These are phyloP conservation scores for Pleurotus salmoneostramineus DNA, from an alignment of 768 basidiomycete species.

Conservation along the genomic window DNA sequence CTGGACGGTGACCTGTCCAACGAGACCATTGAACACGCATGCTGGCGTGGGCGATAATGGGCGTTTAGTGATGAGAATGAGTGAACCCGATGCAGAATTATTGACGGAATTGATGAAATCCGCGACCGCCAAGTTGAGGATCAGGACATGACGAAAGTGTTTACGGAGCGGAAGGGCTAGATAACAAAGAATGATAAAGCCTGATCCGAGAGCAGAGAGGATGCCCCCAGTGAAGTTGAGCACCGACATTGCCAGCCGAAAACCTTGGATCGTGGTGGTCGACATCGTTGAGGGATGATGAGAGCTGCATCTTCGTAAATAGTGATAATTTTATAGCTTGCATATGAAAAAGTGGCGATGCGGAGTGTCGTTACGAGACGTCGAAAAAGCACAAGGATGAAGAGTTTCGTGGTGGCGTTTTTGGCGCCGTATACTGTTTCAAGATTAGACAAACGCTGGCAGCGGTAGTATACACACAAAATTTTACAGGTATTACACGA, in stretches of 20 bases:
- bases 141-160: slow-evolving; percentile 14
- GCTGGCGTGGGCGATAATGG: not conserved
- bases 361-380: too few relatives aligned
- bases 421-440: too few relatives aligned
- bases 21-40: slow-evolving; percentile 1
- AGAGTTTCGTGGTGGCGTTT: too few relatives aligned
- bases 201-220: slow-evolving; percentile 11
- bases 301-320: not conserved
- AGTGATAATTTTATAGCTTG: too few relatives aligned
- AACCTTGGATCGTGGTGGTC: slow-evolving; percentile 14
- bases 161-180: slow-evolving; percentile 7
- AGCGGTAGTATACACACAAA: too few relatives aligned
- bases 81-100: slow-evolving; percentile 10
- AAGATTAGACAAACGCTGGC: too few relatives aligned
- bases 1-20: slow-evolving; percentile 2
- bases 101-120: slow-evolving; percentile 11
- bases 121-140: slow-evolving; percentile 11
- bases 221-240: slow-evolving; percentile 9
- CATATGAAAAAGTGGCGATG: too few relatives aligned
- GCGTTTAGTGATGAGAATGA: slow-evolving; percentile 6
- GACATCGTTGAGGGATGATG: not conserved
- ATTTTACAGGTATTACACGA: too few relatives aligned
- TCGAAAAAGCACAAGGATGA: too few relatives aligned
- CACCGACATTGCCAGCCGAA: slow-evolving; percentile 1
- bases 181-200: slow-evolving; percentile 13